Base-by-base conservation (phyloP, 2,329 filamentous ascomycete genomes). In the Xylaria sp. region DNA sequence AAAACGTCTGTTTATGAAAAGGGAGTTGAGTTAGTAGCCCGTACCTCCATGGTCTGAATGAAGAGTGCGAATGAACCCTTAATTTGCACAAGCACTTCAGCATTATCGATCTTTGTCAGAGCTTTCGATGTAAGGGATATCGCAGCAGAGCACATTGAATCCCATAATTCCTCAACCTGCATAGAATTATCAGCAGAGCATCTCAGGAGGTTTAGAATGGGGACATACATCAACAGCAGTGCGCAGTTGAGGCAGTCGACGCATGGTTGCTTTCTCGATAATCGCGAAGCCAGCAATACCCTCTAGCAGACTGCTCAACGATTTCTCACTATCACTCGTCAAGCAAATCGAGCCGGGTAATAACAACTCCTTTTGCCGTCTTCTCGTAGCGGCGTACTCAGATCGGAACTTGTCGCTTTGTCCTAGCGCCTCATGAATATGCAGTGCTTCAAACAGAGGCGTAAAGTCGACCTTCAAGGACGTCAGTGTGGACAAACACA, bases 271-370 rank as follows among this genome's bases (percentile, higher is more conserved):
- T 68, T 91, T 92, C 73, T 99, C 94, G 47, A 99, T 91, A 62
- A 99, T 97, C 5, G 93, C 91, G 74, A 99, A 99, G 0, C 94
- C 94, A 23, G 93, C 88, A 73, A 99, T 96, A 57, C 92, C 91
- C 74, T 99, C 94, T 2, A 99, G 77, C 13, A 99, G 76, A 71
- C 88, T 95, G 72, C 92, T 96, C n/a, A 99, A 77, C 54, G 90
- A 90, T 3, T 87, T 84, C 56, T 91, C 90, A 66, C 96, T 91
- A 64, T 96, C 91, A 47, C 91, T 87, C 8, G 90, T 78, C 1
- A 99, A 78, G 60, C 87, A 88, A 42, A 99, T 82, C 1, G 86
- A 85, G 53, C 80, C 80, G 0, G 93, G 92, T 46, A 97, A 80
- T 6, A 97, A 79, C 5, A 99, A 77, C 54, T 99, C 94, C 68